Evolutionary conservation across 2,329 filamentous ascomycete genomes (phyloP), one percentile per base, ranked within the genome.

Genomic region (Fusarium sp.): DNA sequence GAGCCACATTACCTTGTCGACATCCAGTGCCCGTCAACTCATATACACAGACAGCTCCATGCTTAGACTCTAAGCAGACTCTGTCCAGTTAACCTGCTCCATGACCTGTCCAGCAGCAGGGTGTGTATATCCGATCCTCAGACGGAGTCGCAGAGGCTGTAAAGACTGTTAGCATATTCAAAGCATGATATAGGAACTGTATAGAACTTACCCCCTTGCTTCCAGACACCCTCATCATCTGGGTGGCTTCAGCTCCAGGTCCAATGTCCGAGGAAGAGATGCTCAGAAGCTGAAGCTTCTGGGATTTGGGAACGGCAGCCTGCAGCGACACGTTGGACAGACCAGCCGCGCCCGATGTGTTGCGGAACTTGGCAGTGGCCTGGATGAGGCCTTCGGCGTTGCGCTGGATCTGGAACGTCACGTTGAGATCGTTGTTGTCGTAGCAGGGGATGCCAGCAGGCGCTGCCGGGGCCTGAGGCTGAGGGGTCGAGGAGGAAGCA

Each of bases 51-150:
- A 66, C 57, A 22, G 45, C 27, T 45, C 31, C 56, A n/a, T 31
- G 20, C 25, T 29, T 18, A 31, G 35, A 36, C 18, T 52, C 70
- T 74, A 86, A 61, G 84, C 87, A 65, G 95, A 92, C 84, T 99
- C 97, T 33, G 94, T 92, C 97, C 97, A 99, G 85, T 98, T 97
- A 68, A 98, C 95, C 84, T 98, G 95, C 80, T 99, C 97, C 81
- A 93, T 93, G 20, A 97, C 88, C 71, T 92, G 89, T 62, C 91
- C 91, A 27, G 87, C 90, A 67, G 90, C 89, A 66, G 93, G 91
- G 82, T 93, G 93, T 36, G 90, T 86, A 82, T 95, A 98, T 66
- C 90, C 91, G 79, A 99, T 90, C 84, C 95, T 95, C 79, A 99
- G 86, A 80, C 97, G 92, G 78, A 99, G 86, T 72, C 96, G 91